Evolutionary conservation across 169 alveolate species (phyloP), one percentile per base, ranked within the genome.

Genomic region (Plasmodium cynomolgi): DNA sequence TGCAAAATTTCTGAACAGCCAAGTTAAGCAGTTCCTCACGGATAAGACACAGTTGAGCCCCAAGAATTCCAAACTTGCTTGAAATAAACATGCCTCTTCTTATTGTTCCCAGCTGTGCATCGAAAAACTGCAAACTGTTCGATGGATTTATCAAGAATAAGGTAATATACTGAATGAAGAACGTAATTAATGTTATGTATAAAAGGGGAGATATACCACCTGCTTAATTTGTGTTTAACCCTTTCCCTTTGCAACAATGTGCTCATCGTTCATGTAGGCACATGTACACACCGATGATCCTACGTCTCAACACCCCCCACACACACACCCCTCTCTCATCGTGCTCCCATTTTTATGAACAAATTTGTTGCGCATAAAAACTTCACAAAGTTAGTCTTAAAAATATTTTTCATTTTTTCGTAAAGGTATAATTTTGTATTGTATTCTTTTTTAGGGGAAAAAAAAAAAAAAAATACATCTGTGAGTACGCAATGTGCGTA

Each of bases 1-100:
- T 2, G 47, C 83, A 7, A 71, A 84, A 72, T 39, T 41, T 68
- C 34, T 84, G 44, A 33, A 37, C 56, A 72, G 34, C 37, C 41
- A 56, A 84, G 83, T 84, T 26, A 23, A 84, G 17, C 50, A 84
- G 83, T 84, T 84, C 50, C 92, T 84, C 44, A 83, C 26, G 50
- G 74, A 56, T n/a, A 68, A 84, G 56, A 23, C 47, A 33, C 44
- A n/a, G 29, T 17, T 44, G 5, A 11, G 3, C 20, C 33, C 82
- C 82, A 73, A 84, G 39, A 20, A 33, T 17, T 84, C 44, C 44
- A 17, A 58, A 58, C 26, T 37, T n/a, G 6, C 17, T 62, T 34
- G 29, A 83, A 75, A 23, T 31, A 33, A 20, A 15, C 37, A 33
- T 2, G 11, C 56, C 37, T 75, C 0, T 23, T 68, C 1, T 68